A percentile compares a stretch with the other conserved stretches of the same genome.
Conservation (phyloP, 768 basidiomycete genomes). For the Mycena galopus region DNA sequence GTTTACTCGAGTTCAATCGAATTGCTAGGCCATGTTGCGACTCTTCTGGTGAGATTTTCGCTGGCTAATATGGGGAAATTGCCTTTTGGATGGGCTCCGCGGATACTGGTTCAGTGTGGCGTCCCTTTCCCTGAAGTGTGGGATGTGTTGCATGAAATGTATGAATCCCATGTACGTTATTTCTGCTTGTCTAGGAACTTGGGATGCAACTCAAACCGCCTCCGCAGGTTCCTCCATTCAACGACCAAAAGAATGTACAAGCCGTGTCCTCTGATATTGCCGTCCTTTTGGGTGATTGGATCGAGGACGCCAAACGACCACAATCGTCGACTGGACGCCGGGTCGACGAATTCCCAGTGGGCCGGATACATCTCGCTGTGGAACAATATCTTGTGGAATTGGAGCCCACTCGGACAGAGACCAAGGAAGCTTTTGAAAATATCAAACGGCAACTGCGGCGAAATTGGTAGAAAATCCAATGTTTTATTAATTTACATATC, state of each 20-base stretch:
- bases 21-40: constrained; percentile 77
- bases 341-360: constrained; percentile 78
- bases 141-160: constrained; percentile 88
- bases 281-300: constrained; percentile 83
- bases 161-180: constrained; percentile 83
- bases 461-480: constrained; percentile 66
- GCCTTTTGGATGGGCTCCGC: constrained; percentile 85
- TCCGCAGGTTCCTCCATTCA: constrained; percentile 83
- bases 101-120: constrained; percentile 83
- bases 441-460: constrained; percentile 79
- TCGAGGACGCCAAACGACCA: constrained; percentile 80
- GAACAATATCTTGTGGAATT: constrained; percentile 83
- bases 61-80: constrained; percentile 69
- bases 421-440: constrained; percentile 73
- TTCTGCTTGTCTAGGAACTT: background rate
- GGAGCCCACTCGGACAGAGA: constrained; percentile 71
- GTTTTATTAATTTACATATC: constrained; percentile 28
- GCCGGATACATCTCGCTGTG: constrained; percentile 78
- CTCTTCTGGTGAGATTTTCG: constrained; percentile 81
- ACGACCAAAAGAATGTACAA: constrained; percentile 83
- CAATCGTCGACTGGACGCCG: constrained; percentile 72
- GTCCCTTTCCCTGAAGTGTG: constrained; percentile 88
- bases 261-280: constrained; percentile 87
- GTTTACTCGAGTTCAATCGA: constrained; percentile 3
- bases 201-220: background rate